A percentile compares a stretch with the other conserved stretches of the same genome.
Evolutionary conservation across 305 asterid species (phyloP).

Genomic region (Stenogyne calaminthoides): DNA sequence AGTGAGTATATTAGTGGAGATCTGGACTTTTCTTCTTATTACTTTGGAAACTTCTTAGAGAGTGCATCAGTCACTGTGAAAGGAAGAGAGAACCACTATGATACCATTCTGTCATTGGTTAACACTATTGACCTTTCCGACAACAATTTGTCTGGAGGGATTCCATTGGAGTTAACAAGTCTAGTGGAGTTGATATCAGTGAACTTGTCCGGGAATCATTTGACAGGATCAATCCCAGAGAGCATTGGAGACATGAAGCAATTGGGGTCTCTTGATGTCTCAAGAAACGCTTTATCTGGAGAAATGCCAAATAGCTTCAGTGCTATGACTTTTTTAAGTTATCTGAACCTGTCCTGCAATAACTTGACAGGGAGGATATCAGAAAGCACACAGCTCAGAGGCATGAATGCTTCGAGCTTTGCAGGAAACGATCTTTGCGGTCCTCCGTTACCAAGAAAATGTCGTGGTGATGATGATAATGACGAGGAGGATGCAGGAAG

Average conservation of each 20-base stretch:
- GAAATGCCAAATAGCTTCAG: conserved; percentile 30
- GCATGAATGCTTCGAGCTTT: conserved; percentile 13
- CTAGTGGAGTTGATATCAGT: conserved; percentile 35
- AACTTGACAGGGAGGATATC: conserved; percentile 27
- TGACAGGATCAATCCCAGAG: conserved; percentile 29
- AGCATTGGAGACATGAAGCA: conserved; percentile 35
- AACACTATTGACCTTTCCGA: conserved; percentile 35
- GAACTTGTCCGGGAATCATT: conserved; percentile 31
- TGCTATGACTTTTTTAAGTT: conserved; percentile 14
- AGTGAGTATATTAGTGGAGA: neutral
- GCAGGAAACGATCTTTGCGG: conserved; percentile 28
- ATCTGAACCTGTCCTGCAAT: conserved; percentile 23
- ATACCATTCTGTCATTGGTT: conserved; percentile 32
- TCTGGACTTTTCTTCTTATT: neutral
- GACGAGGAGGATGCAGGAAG: neutral
- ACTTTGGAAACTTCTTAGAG: conserved; percentile 5
- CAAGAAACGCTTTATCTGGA: conserved; percentile 33
- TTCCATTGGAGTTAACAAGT: conserved; percentile 35
- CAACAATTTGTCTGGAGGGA: conserved; percentile 34
- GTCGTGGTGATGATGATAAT: neutral
- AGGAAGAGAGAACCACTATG: conserved; percentile 28
- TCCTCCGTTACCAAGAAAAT: conserved; percentile 7
- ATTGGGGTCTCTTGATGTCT: conserved; percentile 24
- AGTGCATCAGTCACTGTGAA: conserved; percentile 35
- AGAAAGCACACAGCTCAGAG: neutral